Evolutionary conservation across 441 rosid genomes (phyloP).

Genomic region (Codiaeum variegatum): DNA sequence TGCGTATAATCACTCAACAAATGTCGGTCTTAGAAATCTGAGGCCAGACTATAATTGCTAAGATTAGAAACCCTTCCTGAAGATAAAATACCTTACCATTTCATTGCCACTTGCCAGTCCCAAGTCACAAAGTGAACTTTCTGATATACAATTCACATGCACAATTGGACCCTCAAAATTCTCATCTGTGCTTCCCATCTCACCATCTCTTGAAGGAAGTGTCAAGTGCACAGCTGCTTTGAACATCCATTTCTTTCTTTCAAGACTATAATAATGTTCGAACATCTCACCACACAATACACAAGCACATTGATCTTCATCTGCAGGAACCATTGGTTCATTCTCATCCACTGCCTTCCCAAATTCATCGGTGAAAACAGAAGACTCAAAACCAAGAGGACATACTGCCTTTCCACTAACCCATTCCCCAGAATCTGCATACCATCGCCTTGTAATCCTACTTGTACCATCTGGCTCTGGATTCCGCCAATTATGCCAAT

Average conservation of each 20-base stretch:
- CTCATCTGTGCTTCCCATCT: conserved; percentile 25
- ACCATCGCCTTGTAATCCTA: conserved; percentile 61
- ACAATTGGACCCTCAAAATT: conserved; percentile 53
- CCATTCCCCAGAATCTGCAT: conserved; percentile 62
- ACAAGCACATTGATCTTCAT: conserved; percentile 88
- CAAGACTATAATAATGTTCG: conserved; percentile 68
- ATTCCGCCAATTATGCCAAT: conserved; percentile 65
- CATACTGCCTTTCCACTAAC: conserved; percentile 40
- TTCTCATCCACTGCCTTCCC: conserved; percentile 29
- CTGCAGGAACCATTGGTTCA: conserved; percentile 61
- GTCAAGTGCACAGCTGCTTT: conserved; percentile 58
- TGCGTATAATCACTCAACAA: not conserved
- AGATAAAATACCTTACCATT: conserved; percentile 44
- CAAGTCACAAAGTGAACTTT: conserved; percentile 50
- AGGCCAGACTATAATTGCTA: not conserved
- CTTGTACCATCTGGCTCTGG: conserved; percentile 30
- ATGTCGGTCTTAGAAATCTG: not conserved
- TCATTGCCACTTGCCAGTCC: conserved; percentile 42
- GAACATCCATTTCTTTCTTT: conserved; percentile 72
- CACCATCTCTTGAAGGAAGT: conserved; percentile 25
- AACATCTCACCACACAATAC: conserved; percentile 84
- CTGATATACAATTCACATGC: conserved; percentile 61
- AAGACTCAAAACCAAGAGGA: conserved; percentile 39
- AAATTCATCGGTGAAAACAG: conserved; percentile 31
- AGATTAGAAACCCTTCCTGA: not conserved